Evolutionary conservation across 2,329 filamentous ascomycete species (phyloP).

Genomic region (Colletotrichum acutatum): DNA sequence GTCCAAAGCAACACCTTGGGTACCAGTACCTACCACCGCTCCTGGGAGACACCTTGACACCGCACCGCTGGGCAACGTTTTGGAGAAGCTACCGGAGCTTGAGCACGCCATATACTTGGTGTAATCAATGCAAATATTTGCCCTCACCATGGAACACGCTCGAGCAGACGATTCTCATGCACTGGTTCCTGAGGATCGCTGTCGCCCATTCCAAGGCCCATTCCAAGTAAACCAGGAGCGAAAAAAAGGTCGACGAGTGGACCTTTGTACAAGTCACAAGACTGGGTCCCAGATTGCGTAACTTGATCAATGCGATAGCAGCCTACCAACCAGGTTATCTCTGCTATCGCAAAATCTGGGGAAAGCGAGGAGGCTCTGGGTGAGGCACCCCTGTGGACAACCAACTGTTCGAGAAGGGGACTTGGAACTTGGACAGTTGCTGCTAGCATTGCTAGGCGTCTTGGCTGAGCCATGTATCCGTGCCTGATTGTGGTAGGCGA

Average conservation of each 20-base stretch:
- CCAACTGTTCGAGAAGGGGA: slow-evolving; percentile 16
- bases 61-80: not conserved
- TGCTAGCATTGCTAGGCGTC: not conserved
- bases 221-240: not conserved
- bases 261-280: slow-evolving; percentile 29
- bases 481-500: not conserved
- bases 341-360: slow-evolving; percentile 28
- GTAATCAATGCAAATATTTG: slow-evolving; percentile 11
- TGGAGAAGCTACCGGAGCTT: not conserved
- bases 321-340: slow-evolving; percentile 14
- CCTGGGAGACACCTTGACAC: not conserved
- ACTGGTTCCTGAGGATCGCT: slow-evolving; percentile 20
- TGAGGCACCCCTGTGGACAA: slow-evolving; percentile 19
- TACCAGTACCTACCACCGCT: too few species aligned
- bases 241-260: slow-evolving; percentile 20
- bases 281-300: slow-evolving; percentile 24
- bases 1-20: not conserved
- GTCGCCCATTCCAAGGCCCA: not conserved
- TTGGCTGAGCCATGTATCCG: slow-evolving; percentile 7
- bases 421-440: slow-evolving; percentile 1
- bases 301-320: slow-evolving; percentile 32
- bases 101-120: slow-evolving; percentile 23
- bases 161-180: slow-evolving; percentile 25
- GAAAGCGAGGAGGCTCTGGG: slow-evolving; percentile 13
- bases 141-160: slow-evolving; percentile 20